phyloP scores from a whole-genome alignment of 2,329 filamentous ascomycete species.

The Sclerotinia spermophila region DNA sequence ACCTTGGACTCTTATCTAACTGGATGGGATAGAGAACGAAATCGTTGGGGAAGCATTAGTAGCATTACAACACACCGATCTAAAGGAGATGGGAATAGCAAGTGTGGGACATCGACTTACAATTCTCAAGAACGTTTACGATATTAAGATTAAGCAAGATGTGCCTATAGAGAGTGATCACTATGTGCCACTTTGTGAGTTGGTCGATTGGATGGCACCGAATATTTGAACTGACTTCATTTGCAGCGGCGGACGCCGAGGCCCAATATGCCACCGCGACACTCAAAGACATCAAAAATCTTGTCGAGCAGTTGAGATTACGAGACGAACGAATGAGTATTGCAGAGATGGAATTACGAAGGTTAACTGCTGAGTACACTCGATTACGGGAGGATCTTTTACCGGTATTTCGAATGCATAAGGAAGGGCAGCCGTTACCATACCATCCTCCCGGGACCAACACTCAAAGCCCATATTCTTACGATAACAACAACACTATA shows the following conservation, averaged over 20 bases:
- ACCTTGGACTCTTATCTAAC: constrained; percentile 8
- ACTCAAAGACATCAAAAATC: constrained; percentile 84
- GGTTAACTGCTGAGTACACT: constrained; percentile 83
- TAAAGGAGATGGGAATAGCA: constrained; percentile 89
- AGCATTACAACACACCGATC: constrained; percentile 82
- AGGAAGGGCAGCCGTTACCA: constrained; percentile 87
- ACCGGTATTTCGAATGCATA: constrained; percentile 83
- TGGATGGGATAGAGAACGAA: constrained; percentile 69
- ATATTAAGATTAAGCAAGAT: constrained; percentile 91
- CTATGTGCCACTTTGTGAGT: constrained; percentile 86
- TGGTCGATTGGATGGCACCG: background rate
- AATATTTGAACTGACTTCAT: constrained; percentile 25
- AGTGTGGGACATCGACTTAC: constrained; percentile 94
- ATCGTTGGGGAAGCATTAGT: constrained; percentile 90
- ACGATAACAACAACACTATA: constrained; percentile 47
- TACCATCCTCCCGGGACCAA: constrained; percentile 37
- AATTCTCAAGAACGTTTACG: constrained; percentile 93
- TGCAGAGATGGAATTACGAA: constrained; percentile 77
- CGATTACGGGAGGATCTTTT: constrained; percentile 87
- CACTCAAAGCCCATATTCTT: constrained; percentile 43
- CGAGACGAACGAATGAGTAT: constrained; percentile 86
- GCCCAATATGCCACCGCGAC: constrained; percentile 82
- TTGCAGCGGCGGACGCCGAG: constrained; percentile 79
- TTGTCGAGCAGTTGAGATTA: constrained; percentile 84
- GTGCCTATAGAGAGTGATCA: constrained; percentile 88